Evolutionary conservation across 768 basidiomycete species (phyloP).

Genomic region (Pleurotus sapidus): DNA sequence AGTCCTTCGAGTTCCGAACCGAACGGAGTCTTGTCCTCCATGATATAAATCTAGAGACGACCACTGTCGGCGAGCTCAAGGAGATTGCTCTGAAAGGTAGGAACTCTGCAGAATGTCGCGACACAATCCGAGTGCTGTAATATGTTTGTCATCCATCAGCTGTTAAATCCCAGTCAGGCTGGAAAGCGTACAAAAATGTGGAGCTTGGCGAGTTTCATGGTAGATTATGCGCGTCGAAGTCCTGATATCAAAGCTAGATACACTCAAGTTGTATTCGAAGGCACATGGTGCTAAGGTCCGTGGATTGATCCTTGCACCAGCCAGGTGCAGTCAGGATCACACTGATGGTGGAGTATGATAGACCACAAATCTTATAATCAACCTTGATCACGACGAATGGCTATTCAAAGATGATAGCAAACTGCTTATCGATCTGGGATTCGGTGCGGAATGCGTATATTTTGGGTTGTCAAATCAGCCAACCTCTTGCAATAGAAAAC

Average conservation of each 20-base stretch:
- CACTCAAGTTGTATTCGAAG: slow-evolving; percentile 89
- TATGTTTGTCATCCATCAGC: slow-evolving; percentile 38
- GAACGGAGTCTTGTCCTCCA: slow-evolving; percentile 85
- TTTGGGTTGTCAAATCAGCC: neutral
- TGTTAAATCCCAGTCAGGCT: slow-evolving; percentile 69
- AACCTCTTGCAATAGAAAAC: slow-evolving; percentile 59
- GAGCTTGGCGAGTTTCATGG: slow-evolving; percentile 52
- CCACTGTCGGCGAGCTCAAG: slow-evolving; percentile 81
- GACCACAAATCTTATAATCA: slow-evolving; percentile 98
- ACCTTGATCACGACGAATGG: slow-evolving; percentile 95
- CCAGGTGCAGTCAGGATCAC: neutral
- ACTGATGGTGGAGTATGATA: slow-evolving; percentile 24
- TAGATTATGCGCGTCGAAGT: slow-evolving; percentile 2
- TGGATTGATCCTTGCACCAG: neutral
- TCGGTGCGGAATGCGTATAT: slow-evolving; percentile 53
- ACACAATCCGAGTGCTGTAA: slow-evolving; percentile 8
- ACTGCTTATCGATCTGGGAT: slow-evolving; percentile 65
- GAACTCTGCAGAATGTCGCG: slow-evolving; percentile 8
- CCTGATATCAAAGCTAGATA: slow-evolving; percentile 52
- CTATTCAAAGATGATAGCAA: slow-evolving; percentile 69
- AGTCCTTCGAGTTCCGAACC: slow-evolving; percentile 91
- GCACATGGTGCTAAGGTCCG: slow-evolving; percentile 92
- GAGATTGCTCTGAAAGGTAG: slow-evolving; percentile 65
- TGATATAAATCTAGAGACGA: slow-evolving; percentile 71
- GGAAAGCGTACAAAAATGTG: slow-evolving; percentile 84